phyloP scores from a whole-genome alignment of 192 early-diverging fungal genomes.

The Coemansia sp. region DNA sequence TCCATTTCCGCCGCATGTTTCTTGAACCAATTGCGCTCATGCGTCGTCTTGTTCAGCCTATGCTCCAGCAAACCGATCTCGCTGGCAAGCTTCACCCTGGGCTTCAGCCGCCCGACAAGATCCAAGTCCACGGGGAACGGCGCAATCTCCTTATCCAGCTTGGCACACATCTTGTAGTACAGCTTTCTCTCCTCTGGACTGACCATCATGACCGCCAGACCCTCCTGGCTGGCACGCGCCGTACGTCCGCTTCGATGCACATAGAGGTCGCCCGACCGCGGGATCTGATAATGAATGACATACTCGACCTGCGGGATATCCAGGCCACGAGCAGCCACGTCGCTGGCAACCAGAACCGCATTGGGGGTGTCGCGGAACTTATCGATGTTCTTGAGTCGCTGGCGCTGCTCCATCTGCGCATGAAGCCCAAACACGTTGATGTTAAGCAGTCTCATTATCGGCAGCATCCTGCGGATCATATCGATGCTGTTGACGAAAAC shows the following conservation, averaged over 20 bases:
- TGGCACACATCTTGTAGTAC: conserved; percentile 80
- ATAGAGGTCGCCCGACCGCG: conserved; percentile 89
- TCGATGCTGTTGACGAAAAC: conserved; percentile 98
- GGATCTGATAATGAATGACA: conserved; percentile 95
- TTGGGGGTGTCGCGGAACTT: conserved; percentile 69
- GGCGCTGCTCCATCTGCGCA: conserved; percentile 94
- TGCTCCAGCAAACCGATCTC: conserved; percentile 82
- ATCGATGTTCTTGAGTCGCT: conserved; percentile 91
- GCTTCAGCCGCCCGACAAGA: conserved; percentile 66
- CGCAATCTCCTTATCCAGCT: conserved; percentile 69
- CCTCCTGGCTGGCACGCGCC: conserved; percentile 79
- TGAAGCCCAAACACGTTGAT: conserved; percentile 81
- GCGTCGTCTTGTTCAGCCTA: conserved; percentile 62
- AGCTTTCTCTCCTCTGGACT: conserved; percentile 78
- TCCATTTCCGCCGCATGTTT: conserved; percentile 78
- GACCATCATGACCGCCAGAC: conserved; percentile 77
- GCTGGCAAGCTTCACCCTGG: conserved; percentile 74
- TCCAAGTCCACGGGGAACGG: conserved; percentile 82
- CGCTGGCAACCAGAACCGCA: conserved; percentile 87
- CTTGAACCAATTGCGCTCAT: conserved; percentile 72
- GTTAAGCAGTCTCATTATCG: conserved; percentile 72
- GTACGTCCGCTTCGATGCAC: conserved; percentile 95
- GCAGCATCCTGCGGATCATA: conserved; percentile 80
- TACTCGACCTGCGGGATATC: conserved; percentile 91
- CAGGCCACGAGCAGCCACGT: conserved; percentile 94